phyloP scores from a whole-genome alignment of 1,139 yeast species.

The Kurtzmaniella quercitrusa region DNA sequence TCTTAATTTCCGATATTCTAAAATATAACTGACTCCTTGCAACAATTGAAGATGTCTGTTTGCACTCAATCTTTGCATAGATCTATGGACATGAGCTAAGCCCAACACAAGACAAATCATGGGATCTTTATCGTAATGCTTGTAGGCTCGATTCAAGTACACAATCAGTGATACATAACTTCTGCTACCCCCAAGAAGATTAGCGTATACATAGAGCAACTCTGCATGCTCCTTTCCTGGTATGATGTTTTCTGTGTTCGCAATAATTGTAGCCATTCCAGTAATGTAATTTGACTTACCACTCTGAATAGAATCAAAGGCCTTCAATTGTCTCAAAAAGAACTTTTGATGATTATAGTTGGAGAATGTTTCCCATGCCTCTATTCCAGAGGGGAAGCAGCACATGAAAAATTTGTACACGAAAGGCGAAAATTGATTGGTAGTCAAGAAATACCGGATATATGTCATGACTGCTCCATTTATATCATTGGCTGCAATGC shows the following conservation, averaged over 20 bases:
- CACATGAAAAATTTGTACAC: slow-evolving; percentile 64
- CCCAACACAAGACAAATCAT: slow-evolving; percentile 73
- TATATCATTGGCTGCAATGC: slow-evolving; percentile 50
- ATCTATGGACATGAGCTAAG: slow-evolving; percentile 80
- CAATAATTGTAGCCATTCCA: slow-evolving; percentile 75
- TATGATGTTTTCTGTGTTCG: slow-evolving; percentile 37
- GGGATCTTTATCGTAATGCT: slow-evolving; percentile 67
- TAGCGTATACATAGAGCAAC: slow-evolving; percentile 72
- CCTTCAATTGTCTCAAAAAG: slow-evolving; percentile 82
- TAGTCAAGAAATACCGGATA: slow-evolving; percentile 59
- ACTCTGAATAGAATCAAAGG: slow-evolving; percentile 67
- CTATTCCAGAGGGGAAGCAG: slow-evolving; percentile 60
- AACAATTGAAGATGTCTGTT: slow-evolving; percentile 83
- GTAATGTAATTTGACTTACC: slow-evolving; percentile 40
- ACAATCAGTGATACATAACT: slow-evolving; percentile 78
- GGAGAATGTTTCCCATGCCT: slow-evolving; percentile 57
- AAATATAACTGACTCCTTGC: slow-evolving; percentile 77
- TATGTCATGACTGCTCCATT: slow-evolving; percentile 46
- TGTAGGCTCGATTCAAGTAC: slow-evolving; percentile 60
- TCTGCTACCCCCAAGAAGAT: slow-evolving; percentile 75
- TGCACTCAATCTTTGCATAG: slow-evolving; percentile 84
- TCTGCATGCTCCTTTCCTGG: slow-evolving; percentile 59
- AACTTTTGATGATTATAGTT: slow-evolving; percentile 86
- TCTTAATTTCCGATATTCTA: slow-evolving; percentile 60
- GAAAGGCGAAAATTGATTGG: slow-evolving; percentile 72